A percentile compares a stretch with the other conserved stretches of the same genome.
phyloP scores from a whole-genome alignment of 1,284 basidiomycete genomes.

The Boletus albobrunnescens region DNA sequence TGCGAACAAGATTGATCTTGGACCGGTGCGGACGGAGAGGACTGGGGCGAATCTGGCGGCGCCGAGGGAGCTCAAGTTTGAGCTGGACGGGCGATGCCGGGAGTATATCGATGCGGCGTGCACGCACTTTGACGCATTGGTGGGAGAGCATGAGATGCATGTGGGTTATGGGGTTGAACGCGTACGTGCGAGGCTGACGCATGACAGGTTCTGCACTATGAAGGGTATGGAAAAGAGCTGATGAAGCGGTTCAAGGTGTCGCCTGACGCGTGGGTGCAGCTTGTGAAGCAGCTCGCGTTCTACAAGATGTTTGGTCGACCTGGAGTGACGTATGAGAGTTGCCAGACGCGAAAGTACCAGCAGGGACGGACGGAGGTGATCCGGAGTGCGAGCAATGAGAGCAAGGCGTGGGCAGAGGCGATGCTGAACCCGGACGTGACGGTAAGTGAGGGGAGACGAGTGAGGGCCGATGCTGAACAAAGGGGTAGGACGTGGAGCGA shows the following conservation, averaged over 20 bases:
- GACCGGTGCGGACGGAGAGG: slow-evolving; percentile 41
- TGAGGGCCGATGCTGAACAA: slow-evolving; percentile 2
- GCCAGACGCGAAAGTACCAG: slow-evolving; percentile 92
- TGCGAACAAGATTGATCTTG: slow-evolving; percentile 75
- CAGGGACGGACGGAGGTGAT: slow-evolving; percentile 94
- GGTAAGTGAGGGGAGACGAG: slow-evolving; percentile 36
- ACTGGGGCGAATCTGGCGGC: slow-evolving; percentile 47
- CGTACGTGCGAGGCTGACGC: slow-evolving; percentile 8
- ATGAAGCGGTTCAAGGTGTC: slow-evolving; percentile 90
- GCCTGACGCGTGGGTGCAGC: slow-evolving; percentile 93
- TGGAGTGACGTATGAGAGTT: slow-evolving; percentile 89
- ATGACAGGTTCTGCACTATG: slow-evolving; percentile 75
- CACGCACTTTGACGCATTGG: slow-evolving; percentile 72
- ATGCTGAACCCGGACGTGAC: slow-evolving; percentile 68
- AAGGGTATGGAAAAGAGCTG: slow-evolving; percentile 85
- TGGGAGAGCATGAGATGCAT: slow-evolving; percentile 77
- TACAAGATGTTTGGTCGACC: slow-evolving; percentile 80
- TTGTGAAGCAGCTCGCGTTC: slow-evolving; percentile 95
- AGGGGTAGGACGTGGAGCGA: slow-evolving; percentile 54
- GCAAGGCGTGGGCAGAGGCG: slow-evolving; percentile 81
- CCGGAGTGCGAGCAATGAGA: slow-evolving; percentile 79
- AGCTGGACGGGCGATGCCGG: slow-evolving; percentile 58
- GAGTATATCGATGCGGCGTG: slow-evolving; percentile 55
- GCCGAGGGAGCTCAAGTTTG: slow-evolving; percentile 72
- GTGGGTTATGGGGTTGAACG: slow-evolving; percentile 40